Conservation (phyloP, 495 filamentous ascomycete genomes). For the Xanthoparmelia taractica region DNA sequence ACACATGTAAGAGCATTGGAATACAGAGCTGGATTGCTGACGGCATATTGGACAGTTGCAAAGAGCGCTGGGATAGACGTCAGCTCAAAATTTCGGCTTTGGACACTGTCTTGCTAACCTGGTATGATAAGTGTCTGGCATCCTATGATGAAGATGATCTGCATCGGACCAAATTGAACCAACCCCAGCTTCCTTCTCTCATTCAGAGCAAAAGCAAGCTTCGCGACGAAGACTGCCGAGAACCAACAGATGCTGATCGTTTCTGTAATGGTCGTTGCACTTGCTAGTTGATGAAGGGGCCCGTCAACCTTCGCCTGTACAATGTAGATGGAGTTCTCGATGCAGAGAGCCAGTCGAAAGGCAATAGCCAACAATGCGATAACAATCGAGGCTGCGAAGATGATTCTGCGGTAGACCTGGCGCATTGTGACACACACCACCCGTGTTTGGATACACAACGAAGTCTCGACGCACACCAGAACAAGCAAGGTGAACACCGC, state of each 20-base stretch:
- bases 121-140: constrained; percentile 74
- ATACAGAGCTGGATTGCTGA: constrained; percentile 48
- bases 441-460: constrained; percentile 66
- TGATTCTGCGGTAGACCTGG: constrained; percentile 34
- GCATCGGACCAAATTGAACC: constrained; percentile 56
- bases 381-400: constrained; percentile 43
- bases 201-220: constrained; percentile 56
- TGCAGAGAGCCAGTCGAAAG: constrained; percentile 51
- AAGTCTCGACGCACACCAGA: constrained; percentile 52
- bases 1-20: constrained; percentile 60
- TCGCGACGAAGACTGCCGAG: constrained; percentile 61
- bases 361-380: constrained; percentile 50
- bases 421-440: constrained; percentile 50
- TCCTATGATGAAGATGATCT: constrained; percentile 66
- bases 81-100: constrained; percentile 17
- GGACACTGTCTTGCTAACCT: constrained; percentile 42
- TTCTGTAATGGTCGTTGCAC: constrained; percentile 45
- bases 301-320: constrained; percentile 39
- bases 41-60: constrained; percentile 53
- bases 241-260: constrained; percentile 68
- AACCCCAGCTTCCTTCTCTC: constrained; percentile 51
- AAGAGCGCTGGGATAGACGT: constrained; percentile 36
- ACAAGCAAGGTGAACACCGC: constrained; percentile 51
- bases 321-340: constrained; percentile 50
- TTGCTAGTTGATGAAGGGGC: constrained; percentile 43